Base-by-base conservation (phyloP, 768 basidiomycete genomes). In the Tulasnella calospora region DNA sequence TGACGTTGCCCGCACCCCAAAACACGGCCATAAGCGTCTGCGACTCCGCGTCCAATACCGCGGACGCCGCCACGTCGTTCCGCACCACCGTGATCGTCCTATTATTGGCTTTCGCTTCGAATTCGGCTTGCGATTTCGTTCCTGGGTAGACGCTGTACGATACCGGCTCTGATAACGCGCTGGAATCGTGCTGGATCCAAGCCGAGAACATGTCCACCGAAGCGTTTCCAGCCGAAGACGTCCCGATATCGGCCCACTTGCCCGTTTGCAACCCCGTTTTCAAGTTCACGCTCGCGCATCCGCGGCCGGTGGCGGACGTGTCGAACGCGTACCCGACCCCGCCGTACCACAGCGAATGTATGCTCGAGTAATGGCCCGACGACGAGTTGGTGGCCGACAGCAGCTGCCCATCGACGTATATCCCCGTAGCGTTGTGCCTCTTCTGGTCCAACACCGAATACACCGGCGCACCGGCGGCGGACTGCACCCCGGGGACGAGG, bases 401-500 rank as follows among this genome's bases (percentile, higher is more conserved):
- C 73, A 81, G 90, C 73, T 74, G 67, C 83, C 77, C 71, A 81
- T 90, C 83, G 30, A 90, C 83, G 69, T 86, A 82, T 30, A 91
- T 84, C 61, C 61, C 61, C 3, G 80, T 33, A 6, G 87, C 88
- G 33, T 80, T 83, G 27, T 90, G 86, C 3, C 85, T 87, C 79
- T 87, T 87, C 82, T 93, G 91, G 82, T 93, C 92, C 33, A 93
- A 87, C 71, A 92, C 90, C 36, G 89, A 89, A 82, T 88, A 87
- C 19, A 92, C 86, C 2, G 89, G 85, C 2, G 87, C 86, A 71
- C 82, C 83, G 44, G 85, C 85, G 40, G 74, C 84, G 9, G 70
- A 82, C 35, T 38, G 30, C 70, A 92, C 83, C 79, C 85, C 85
- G 73, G 89, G 86, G n/a, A 92, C 81, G 87, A 90, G 89, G 80